Evolutionary conservation across 2,329 filamentous ascomycete species (phyloP).

Genomic region (Xylogone sp.): DNA sequence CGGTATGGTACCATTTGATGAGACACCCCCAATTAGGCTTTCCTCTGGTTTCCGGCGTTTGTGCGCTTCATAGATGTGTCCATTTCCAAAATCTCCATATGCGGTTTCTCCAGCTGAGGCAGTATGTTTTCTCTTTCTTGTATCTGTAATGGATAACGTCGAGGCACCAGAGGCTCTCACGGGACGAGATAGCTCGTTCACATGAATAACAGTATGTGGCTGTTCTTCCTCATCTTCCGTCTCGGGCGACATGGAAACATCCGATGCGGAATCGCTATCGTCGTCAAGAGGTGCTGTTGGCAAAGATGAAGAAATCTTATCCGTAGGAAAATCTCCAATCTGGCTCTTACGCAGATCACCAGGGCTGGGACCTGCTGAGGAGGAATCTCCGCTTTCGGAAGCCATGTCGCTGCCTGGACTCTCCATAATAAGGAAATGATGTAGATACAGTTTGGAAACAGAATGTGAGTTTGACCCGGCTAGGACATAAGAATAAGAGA

Average conservation of each 20-base stretch:
- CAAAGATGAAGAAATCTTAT: background rate
- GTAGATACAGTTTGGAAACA: conserved; percentile 6
- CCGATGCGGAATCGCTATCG: conserved; percentile 27
- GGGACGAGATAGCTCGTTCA: conserved; percentile 5
- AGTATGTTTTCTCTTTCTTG: conserved; percentile 23
- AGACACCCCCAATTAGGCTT: conserved; percentile 1
- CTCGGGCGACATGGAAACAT: conserved; percentile 33
- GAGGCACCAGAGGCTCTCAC: conserved; percentile 3
- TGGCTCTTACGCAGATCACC: conserved; percentile 9
- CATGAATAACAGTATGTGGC: conserved; percentile 3
- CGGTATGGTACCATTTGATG: conserved; percentile 9
- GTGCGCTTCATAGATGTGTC: conserved; percentile 10
- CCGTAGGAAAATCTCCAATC: conserved; percentile 7
- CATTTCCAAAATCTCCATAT: conserved; percentile 14
- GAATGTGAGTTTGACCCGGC: conserved; percentile 1
- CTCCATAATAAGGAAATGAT: conserved; percentile 16
- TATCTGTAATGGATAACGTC: background rate
- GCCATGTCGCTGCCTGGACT: conserved; percentile 18
- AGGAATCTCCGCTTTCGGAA: conserved; percentile 24
- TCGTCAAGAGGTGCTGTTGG: conserved; percentile 10
- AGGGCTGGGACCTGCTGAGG: conserved; percentile 18
- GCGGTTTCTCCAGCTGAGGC: conserved; percentile 8
- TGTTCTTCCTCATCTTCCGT: conserved; percentile 27
- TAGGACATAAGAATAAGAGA: conserved; percentile 18
- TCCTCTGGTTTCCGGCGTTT: conserved; percentile 25